Base-by-base conservation (phyloP, 2,329 filamentous ascomycete species). In the Claviceps sorghi region DNA sequence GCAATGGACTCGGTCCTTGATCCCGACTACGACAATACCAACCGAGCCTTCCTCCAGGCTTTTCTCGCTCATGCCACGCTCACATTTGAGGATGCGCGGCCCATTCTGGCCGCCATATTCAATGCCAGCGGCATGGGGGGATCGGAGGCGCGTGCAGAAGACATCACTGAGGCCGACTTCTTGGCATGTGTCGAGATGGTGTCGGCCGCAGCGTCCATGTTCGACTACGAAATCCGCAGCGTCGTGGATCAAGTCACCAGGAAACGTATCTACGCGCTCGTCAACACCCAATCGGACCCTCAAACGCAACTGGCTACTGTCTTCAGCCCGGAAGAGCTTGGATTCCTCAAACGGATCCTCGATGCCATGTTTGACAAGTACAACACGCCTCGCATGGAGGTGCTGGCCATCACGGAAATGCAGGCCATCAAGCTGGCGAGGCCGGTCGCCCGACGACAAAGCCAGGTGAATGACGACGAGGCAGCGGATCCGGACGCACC, bases 301-400 rank as follows among this genome's bases (percentile, higher is more conserved):
- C 72, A 91, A 54, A 94, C 88, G 0, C 91, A 96, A 62, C 76
- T 96, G 41, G 88, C 90, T 2, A 97, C 93, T 0, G 81, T 79
- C 0, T 86, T 86, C 63, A 78, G 76, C 8, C 72, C 88, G 0
- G 89, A 95, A 58, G 90, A 97, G 70, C 86, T 97, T 34, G 81
- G 86, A 0, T 98, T 88, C 64, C 79, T 97, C 52, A 93, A 94
- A 68, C 77, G 93, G 9, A 66, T 96, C 3, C 77, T 98, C 1
- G 90, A 96, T 65, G 82, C 79, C 59, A 95, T 98, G 79, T 98
- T 97, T 64, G 88, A 94, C 57, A 84, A 80, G 21, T 82, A 88
- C 70, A 97, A 97, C 63, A 88, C 83, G 0, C 76, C 74, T 9
- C 75, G 80, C n/a, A 80, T 82, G 61, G 91, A 98, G 67, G 78